Conservation (phyloP, 2,329 filamentous ascomycete genomes). For the Beauveria pseudobassiana region DNA sequence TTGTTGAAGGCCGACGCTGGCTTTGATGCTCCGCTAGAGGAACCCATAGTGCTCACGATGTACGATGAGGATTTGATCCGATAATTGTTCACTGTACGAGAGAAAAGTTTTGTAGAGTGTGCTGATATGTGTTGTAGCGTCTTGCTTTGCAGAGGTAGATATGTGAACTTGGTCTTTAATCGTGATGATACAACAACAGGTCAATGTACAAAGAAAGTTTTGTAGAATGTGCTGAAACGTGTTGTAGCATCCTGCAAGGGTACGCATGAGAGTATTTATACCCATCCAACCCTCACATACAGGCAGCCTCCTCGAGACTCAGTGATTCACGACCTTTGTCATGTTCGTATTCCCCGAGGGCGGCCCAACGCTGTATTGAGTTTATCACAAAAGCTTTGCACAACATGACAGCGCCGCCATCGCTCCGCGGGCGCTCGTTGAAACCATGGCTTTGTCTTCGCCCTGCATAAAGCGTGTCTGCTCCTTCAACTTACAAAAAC, state of each 20-base stretch:
- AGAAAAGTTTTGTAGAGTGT: not conserved
- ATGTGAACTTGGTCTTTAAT: no score
- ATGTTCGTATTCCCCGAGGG: not conserved
- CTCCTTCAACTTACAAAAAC: not conserved
- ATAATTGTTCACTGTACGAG: not conserved
- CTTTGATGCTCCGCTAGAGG: no score
- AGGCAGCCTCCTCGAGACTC: no score
- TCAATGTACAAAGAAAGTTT: no score
- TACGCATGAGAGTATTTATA: no score
- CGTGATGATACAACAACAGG: no score
- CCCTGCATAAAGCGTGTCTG: not conserved
- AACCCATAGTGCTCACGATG: not conserved
- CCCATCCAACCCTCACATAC: no score
- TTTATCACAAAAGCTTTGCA: not conserved
- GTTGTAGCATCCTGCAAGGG: no score
- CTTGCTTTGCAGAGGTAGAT: no score
- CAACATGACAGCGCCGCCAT: not conserved
- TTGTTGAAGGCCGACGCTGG: slow-evolving; percentile 13
- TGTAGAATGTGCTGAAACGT: no score
- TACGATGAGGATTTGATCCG: not conserved
- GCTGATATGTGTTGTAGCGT: not conserved
- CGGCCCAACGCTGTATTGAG: not conserved
- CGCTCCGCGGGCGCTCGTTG: not conserved
- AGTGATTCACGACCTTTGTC: not conserved
- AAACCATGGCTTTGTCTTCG: not conserved